Base-by-base conservation (phyloP, 1,284 basidiomycete species). In the Hemileccinum hortonii region DNA sequence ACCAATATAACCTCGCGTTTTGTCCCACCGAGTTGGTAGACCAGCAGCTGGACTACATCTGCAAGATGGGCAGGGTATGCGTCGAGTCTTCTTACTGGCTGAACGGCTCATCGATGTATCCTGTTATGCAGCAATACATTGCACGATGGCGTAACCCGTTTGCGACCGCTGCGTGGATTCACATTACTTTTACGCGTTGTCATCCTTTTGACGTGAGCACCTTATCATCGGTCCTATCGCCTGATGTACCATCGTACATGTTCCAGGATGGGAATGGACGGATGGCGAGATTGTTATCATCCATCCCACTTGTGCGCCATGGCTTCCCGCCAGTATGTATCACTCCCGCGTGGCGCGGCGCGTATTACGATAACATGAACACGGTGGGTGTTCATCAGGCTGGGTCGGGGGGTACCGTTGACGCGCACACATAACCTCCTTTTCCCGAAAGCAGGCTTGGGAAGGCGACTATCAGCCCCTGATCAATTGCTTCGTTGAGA, bases 101-200 rank as follows among this genome's bases (percentile, higher is more conserved):
- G 22, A 45, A 47, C 18, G 16, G 30, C 33, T 47, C 22, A 33
- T 40, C 12, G 32, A 41, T 15, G 3, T 6, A 21, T 29, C 24
- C 10, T n/a, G 18, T 40, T 14, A 9, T 24, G 9, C 15, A 72
- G 67, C 69, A 72, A 71, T 70, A 70, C 50, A 70, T 72, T 42
- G 62, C 63, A 4, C 57, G 65, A 30, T 71, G 70, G 70, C 66
- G 66, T 32, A 75, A 77, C 49, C 73, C 75, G 10, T 77, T 76
- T 51, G 71, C 73, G 12, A 71, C 70, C 1, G 73, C 75, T 22
- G 75, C 73, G 19, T 77, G 75, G 75, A 56, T 75, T 3, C 75
- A 77, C 52, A 62, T 77, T 5, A 66, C 72, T 0, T 60, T 77
- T 46, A 71, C 65, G n/a, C 65, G 72, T 7, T 76, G 74, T 49